Evolutionary conservation across 148 eudicot genomes (phyloP).

Genomic region (Camellia lanceoleosa): DNA sequence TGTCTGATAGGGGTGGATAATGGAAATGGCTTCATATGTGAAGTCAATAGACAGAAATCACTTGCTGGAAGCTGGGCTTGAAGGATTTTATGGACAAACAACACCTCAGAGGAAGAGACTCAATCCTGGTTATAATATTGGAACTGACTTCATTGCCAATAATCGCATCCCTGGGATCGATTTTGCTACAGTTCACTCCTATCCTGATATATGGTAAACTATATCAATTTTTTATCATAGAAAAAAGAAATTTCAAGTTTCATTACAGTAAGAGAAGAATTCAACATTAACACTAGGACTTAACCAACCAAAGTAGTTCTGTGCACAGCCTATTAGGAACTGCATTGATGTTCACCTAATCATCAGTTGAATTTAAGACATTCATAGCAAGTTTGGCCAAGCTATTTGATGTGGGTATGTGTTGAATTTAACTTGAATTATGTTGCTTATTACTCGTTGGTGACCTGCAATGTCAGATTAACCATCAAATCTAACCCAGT

Average conservation of each 20-base stretch:
- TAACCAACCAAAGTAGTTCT: no score
- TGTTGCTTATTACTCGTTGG: no score
- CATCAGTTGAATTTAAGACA: no score
- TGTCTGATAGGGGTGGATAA: constrained; percentile 67
- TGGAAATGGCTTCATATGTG: constrained; percentile 87
- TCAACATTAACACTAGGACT: no score
- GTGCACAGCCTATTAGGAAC: no score
- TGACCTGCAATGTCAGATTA: no score
- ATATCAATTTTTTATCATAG: not conserved
- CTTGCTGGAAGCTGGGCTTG: constrained; percentile 89
- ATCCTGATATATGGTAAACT: constrained; percentile 88
- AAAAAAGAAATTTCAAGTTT: not conserved
- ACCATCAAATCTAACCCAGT: no score
- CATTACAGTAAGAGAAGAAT: not conserved
- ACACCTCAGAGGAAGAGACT: constrained; percentile 49
- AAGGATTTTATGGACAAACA: constrained; percentile 83
- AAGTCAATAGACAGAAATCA: constrained; percentile 87
- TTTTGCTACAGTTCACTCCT: constrained; percentile 87
- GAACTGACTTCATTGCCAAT: constrained; percentile 88
- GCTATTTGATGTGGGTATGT: no score
- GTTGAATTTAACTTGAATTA: no score
- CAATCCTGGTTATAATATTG: constrained; percentile 64
- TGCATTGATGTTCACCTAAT: no score
- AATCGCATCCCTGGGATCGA: constrained; percentile 68
- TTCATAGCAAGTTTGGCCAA: no score